phyloP scores from a whole-genome alignment of 441 rosid genomes.

The Mallotus japonicus region DNA sequence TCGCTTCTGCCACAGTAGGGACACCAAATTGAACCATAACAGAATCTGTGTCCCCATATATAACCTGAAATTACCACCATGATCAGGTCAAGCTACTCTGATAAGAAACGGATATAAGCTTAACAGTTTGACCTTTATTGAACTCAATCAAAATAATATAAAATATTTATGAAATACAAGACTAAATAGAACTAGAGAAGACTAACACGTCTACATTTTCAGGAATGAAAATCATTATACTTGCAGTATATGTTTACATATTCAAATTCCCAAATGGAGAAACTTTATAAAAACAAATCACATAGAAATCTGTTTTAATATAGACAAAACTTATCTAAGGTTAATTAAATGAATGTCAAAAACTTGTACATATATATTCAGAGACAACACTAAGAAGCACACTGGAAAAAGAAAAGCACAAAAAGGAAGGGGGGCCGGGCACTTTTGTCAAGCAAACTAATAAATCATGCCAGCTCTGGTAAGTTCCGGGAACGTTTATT shows the following conservation, averaged over 20 bases:
- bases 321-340: too few relatives aligned
- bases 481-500: too few relatives aligned
- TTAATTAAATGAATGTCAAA: too few relatives aligned
- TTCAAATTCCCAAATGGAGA: too few relatives aligned
- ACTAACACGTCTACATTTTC: background rate
- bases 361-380: background rate
- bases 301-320: too few relatives aligned
- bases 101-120: constrained; percentile 2
- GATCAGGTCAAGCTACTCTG: constrained; percentile 9
- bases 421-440: background rate
- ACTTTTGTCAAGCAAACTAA: background rate
- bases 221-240: background rate
- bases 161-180: background rate
- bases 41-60: constrained; percentile 98
- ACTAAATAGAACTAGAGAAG: background rate
- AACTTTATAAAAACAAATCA: too few relatives aligned
- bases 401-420: background rate
- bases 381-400: background rate
- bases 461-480: background rate
- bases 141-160: background rate
- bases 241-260: background rate
- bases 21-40: constrained; percentile 99
- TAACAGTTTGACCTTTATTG: constrained; percentile 4
- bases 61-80: constrained; percentile 50
- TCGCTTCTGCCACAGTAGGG: constrained; percentile 71